These are phyloP conservation scores for Paraleonurus japonicus DNA, from an alignment of 257 asterid genomes.

Conservation along the genomic window DNA sequence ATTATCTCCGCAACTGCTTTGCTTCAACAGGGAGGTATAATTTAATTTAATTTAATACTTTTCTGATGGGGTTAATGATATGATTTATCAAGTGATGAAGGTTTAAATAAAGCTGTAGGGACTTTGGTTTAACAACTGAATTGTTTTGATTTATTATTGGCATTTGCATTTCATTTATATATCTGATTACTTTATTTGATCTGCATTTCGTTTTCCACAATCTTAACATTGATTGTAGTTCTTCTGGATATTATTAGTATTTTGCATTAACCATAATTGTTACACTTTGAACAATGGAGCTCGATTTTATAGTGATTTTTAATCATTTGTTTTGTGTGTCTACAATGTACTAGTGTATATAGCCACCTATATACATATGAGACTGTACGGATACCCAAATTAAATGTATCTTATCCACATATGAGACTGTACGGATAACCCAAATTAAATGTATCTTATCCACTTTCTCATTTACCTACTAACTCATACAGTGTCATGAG, in stretches of 20 bases:
- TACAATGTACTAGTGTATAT: neutral
- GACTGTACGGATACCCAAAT: too few relatives aligned
- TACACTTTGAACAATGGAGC: neutral
- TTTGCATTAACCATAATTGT: neutral
- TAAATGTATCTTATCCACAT: too few relatives aligned
- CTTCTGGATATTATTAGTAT: neutral
- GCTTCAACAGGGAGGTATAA: constrained; percentile 78
- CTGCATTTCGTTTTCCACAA: neutral
- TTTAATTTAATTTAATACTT: too few relatives aligned
- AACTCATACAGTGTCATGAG: too few relatives aligned
- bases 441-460: too few relatives aligned
- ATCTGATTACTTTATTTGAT: neutral
- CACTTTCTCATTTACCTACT: too few relatives aligned
- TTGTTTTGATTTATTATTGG: neutral
- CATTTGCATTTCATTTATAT: neutral
- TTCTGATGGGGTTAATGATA: neutral
- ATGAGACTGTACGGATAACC: too few relatives aligned
- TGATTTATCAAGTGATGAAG: constrained; percentile 2
- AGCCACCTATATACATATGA: too few relatives aligned
- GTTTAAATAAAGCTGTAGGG: constrained; percentile 6
- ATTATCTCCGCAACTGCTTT: constrained; percentile 88
- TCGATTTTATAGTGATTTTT: neutral
- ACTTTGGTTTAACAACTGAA: constrained; percentile 2
- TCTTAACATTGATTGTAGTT: neutral
- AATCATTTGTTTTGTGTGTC: neutral